These are phyloP conservation scores for Chlamydomonas schloesseri DNA, from an alignment of 139 green algal species.

Conservation along the genomic window DNA sequence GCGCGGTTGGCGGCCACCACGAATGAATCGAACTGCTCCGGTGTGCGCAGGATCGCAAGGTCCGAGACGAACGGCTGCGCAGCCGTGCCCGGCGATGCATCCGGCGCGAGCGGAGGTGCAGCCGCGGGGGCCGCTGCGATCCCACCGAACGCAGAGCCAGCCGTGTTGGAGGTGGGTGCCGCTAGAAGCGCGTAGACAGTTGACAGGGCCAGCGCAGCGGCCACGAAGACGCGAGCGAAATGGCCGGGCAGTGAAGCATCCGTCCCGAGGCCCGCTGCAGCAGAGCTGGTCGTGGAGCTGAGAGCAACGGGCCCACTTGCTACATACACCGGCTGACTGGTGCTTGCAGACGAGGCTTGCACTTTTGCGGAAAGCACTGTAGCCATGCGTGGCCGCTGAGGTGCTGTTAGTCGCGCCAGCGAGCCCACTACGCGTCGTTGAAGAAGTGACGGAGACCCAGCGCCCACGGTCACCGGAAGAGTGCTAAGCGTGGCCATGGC, in stretches of 20 bases:
- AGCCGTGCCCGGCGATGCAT: neutral
- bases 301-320: neutral
- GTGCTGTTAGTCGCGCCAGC: too few species aligned
- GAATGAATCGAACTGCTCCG: conserved; percentile 14
- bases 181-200: conserved; percentile 23
- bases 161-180: neutral
- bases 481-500: too few species aligned
- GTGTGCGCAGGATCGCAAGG: neutral
- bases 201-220: neutral
- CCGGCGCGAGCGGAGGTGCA: too few species aligned
- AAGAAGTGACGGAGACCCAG: too few species aligned
- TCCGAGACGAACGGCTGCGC: neutral
- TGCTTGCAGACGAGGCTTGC: too few species aligned
- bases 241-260: neutral
- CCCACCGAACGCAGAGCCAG: neutral
- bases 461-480: too few species aligned
- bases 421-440: too few species aligned
- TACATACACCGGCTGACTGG: too few species aligned
- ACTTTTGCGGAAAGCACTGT: too few species aligned
- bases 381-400: too few species aligned
- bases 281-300: neutral
- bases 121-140: neutral
- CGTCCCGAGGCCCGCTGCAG: neutral
- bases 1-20: conserved; percentile 8
- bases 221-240: neutral